Evolutionary conservation across 495 filamentous ascomycete species (phyloP).

Genomic region (Friedmanniomyces simplex): DNA sequence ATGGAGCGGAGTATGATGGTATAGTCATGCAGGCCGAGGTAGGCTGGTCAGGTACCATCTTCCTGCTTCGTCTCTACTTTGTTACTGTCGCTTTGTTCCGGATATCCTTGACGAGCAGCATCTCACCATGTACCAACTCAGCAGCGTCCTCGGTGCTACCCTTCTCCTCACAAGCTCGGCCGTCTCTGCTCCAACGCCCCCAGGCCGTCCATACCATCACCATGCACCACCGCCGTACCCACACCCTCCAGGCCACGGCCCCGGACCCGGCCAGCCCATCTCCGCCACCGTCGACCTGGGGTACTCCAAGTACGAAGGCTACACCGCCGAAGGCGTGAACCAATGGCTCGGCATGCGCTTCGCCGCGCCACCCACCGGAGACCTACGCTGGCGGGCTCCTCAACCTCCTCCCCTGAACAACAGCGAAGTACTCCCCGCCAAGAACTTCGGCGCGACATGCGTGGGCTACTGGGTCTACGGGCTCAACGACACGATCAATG

Average conservation of each 20-base stretch:
- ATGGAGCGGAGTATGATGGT: background rate
- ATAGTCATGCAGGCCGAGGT: background rate
- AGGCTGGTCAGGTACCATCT: background rate
- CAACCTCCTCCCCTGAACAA: slow-evolving; percentile 5
- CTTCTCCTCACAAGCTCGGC: background rate
- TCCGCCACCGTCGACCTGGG: slow-evolving; percentile 13
- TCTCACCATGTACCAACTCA: background rate
- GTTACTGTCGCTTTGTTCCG: background rate
- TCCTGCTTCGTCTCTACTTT: background rate
- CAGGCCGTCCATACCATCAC: background rate
- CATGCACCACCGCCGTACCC: background rate
- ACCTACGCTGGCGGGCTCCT: slow-evolving; percentile 15
- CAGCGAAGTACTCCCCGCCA: background rate
- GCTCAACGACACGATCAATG: background rate
- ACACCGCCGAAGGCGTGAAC: slow-evolving; percentile 4
- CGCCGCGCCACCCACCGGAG: slow-evolving; percentile 13
- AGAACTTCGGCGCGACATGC: slow-evolving; percentile 3
- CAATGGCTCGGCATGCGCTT: slow-evolving; percentile 15
- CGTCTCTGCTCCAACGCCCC: background rate
- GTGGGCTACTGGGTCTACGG: slow-evolving; percentile 2
- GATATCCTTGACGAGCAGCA: background rate
- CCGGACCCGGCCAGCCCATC: slow-evolving; percentile 7
- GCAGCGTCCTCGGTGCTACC: background rate
- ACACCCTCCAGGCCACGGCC: background rate
- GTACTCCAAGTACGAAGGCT: slow-evolving; percentile 14